Percentiles rank a stretch among this genome's conserved stretches.
Conservation (phyloP, 2,329 filamentous ascomycete species). For the Pseudocercospora pini-densiflorae region DNA sequence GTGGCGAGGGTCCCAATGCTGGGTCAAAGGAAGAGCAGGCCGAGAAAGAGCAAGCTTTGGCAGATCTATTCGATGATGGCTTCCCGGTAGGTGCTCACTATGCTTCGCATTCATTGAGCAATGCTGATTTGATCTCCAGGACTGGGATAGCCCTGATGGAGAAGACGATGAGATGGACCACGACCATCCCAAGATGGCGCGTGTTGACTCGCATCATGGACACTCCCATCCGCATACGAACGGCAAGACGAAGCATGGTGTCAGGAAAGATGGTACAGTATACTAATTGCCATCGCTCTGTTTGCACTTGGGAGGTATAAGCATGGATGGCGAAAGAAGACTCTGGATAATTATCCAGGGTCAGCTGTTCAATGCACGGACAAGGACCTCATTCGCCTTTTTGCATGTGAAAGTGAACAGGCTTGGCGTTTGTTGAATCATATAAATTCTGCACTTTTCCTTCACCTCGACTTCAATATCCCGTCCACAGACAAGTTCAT, state of each 20-base stretch:
- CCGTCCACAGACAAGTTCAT: neutral
- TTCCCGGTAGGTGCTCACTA: constrained; percentile 24
- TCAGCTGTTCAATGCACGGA: neutral
- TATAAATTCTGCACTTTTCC: neutral
- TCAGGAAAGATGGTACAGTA: constrained; percentile 27
- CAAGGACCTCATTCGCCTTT: neutral
- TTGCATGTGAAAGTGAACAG: neutral
- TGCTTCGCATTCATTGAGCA: neutral
- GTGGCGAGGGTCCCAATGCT: constrained; percentile 25
- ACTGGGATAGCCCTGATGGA: constrained; percentile 26
- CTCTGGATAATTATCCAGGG: neutral
- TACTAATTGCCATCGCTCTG: constrained; percentile 14
- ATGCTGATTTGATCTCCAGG: constrained; percentile 27
- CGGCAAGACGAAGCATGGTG: constrained; percentile 28
- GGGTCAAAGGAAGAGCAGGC: constrained; percentile 19
- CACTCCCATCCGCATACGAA: constrained; percentile 15
- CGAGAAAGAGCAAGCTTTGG: constrained; percentile 45
- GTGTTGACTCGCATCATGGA: constrained; percentile 26
- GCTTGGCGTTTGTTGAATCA: neutral
- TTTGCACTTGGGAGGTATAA: neutral
- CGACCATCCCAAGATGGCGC: constrained; percentile 21
- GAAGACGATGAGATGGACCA: constrained; percentile 27
- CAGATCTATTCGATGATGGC: constrained; percentile 46
- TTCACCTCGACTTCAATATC: neutral
- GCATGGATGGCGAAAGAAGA: neutral